phyloP scores from a whole-genome alignment of 257 asterid genomes.

The Solanum bulbocastanum region DNA sequence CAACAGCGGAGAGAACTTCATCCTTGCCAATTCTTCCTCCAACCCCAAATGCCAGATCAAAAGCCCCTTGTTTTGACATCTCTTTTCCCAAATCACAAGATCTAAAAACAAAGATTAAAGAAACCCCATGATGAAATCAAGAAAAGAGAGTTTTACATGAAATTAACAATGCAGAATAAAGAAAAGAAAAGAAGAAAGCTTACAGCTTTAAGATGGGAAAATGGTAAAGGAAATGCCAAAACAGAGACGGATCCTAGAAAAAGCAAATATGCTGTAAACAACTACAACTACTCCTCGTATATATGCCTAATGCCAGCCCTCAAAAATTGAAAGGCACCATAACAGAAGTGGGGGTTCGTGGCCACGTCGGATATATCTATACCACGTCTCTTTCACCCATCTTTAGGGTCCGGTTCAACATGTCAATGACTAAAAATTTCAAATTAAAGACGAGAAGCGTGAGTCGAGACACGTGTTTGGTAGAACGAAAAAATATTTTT shows the following conservation, averaged over 20 bases:
- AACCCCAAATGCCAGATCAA: slow-evolving; percentile 88
- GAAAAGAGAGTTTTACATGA: neutral
- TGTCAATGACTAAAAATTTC: too few relatives aligned
- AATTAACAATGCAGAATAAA: neutral
- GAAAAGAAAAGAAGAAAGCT: neutral
- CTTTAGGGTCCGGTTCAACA: neutral
- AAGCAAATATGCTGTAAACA: neutral
- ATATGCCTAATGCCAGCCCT: neutral
- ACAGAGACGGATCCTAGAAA: neutral
- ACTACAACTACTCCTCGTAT: neutral
- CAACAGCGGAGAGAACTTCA: slow-evolving; percentile 80
- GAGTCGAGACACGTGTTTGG: neutral
- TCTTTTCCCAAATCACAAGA: slow-evolving; percentile 23
- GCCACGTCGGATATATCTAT: neutral
- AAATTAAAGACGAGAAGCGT: too few relatives aligned
- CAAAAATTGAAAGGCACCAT: neutral
- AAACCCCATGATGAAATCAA: neutral
- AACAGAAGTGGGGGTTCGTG: neutral
- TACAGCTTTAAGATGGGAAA: neutral
- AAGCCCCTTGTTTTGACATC: slow-evolving; percentile 68
- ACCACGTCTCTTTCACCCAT: neutral
- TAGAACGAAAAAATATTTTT: too few relatives aligned
- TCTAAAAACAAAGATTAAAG: slow-evolving; percentile 7
- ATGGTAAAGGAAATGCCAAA: neutral
- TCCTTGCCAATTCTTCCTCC: slow-evolving; percentile 79